Conservation (phyloP, 2,329 filamentous ascomycete species). For the Mycogone perniciosa region DNA sequence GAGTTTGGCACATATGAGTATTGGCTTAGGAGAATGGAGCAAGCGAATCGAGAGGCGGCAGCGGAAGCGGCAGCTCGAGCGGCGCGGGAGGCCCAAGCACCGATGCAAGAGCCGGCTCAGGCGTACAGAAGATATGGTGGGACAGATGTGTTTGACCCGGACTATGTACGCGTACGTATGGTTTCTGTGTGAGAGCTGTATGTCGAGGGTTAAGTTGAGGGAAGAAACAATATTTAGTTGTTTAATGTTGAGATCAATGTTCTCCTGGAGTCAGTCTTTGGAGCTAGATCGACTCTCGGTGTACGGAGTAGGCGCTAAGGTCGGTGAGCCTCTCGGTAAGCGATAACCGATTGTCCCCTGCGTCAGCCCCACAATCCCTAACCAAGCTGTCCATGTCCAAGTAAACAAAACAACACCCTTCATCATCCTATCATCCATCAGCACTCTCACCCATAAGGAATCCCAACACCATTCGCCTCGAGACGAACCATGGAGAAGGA, state of each 20-base stretch:
- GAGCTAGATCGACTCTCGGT: background rate
- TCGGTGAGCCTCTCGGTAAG: background rate
- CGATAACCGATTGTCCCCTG: background rate
- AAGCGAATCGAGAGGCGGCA: background rate
- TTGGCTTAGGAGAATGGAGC: conserved; percentile 3
- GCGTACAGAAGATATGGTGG: background rate
- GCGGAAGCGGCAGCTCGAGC: background rate
- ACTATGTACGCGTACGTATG: too few species aligned
- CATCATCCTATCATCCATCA: background rate
- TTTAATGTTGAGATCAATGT: too few species aligned
- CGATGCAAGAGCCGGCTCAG: background rate
- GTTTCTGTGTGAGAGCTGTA: too few species aligned
- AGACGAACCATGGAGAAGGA: conserved; percentile 2
- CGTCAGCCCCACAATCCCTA: background rate
- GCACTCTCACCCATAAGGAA: background rate
- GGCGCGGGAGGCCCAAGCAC: background rate
- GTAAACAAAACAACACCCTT: conserved; percentile 1
- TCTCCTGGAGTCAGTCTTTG: too few species aligned
- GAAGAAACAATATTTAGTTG: too few species aligned
- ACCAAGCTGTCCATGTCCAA: background rate
- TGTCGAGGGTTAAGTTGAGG: too few species aligned
- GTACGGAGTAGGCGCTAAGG: background rate
- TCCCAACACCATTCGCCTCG: background rate
- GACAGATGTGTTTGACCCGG: background rate
- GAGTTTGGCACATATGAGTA: background rate